Evolutionary conservation across 1,284 basidiomycete genomes (phyloP), one percentile per base, ranked within the genome.

Genomic region (Apiotrichum gamsii): DNA sequence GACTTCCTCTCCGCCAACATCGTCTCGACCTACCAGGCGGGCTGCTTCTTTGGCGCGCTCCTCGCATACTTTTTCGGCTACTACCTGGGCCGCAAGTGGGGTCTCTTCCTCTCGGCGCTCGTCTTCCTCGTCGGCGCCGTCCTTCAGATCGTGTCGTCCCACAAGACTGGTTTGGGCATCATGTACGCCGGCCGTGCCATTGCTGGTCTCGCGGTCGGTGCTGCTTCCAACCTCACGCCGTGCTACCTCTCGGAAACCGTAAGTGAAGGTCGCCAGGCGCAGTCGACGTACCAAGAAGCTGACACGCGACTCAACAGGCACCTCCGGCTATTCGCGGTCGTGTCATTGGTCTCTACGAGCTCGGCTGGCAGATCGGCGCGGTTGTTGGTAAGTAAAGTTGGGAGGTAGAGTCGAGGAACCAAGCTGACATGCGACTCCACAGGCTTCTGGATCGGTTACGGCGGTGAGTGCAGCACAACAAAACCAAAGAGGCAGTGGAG

Each of bases 271-370:
- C n/a, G 31, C 63, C n/a, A n/a, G n/a, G n/a, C n/a, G n/a, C n/a
- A n/a, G n/a, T n/a, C n/a, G n/a, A n/a, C n/a, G n/a, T n/a, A n/a
- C n/a, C n/a, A n/a, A n/a, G n/a, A n/a, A n/a, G n/a, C n/a, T n/a
- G n/a, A n/a, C n/a, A n/a, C n/a, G n/a, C n/a, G n/a, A n/a, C n/a
- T n/a, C n/a, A n/a, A n/a, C n/a, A n/a, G n/a, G 24, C 75, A 61
- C 52, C 52, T 57, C 65, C 68, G 53, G 76, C 65, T 43, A 70
- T 64, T 58, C 64, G 59, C 56, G 56, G 28, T 21, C 70, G 74
- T 30, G 64, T 78, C 9, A 72, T 78, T 40, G 78, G 78, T 16
- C 46, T 79, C 41, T 77, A 75, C 56, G 77, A 79, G 47, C 58
- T 77, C n/a, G 65, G 67, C 35, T 43, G 56, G 40, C 72, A 73